Percentiles rank a stretch among this genome's conserved stretches.
Conservation (phyloP, 371 early-diverging fungal species). For the Rhizomucor miehei region DNA sequence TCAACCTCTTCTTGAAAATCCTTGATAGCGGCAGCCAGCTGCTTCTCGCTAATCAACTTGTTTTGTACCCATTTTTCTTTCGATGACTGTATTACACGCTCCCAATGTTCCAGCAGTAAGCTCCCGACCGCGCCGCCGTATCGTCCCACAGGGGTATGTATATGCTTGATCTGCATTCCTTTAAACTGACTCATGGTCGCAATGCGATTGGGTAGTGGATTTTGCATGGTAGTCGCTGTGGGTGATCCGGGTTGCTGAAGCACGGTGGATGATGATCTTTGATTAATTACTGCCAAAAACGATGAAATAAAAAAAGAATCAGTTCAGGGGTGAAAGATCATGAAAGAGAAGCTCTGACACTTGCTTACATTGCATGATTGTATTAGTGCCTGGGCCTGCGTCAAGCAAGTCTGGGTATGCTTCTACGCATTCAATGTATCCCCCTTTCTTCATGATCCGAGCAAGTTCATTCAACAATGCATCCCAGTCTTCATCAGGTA, state of each 20-base stretch:
- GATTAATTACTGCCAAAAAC: constrained; percentile 1
- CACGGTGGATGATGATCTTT: background rate
- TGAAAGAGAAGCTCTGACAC: too few relatives aligned
- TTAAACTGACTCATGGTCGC: constrained; percentile 30
- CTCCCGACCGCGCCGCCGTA: constrained; percentile 36
- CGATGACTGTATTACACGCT: constrained; percentile 25
- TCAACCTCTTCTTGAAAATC: constrained; percentile 33
- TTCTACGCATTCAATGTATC: constrained; percentile 44
- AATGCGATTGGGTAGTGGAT: constrained; percentile 43
- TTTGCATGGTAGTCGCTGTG: constrained; percentile 6
- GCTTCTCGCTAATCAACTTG: constrained; percentile 33
- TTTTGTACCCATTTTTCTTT: constrained; percentile 31
- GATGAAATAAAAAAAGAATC: too few relatives aligned
- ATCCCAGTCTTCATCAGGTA: constrained; percentile 42
- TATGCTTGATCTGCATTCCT: constrained; percentile 42
- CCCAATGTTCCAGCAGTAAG: constrained; percentile 40
- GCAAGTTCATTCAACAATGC: constrained; percentile 32
- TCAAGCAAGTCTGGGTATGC: constrained; percentile 41
- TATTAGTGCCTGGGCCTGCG: constrained; percentile 39
- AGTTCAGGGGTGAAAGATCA: too few relatives aligned
- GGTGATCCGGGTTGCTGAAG: constrained; percentile 6
- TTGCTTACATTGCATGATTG: constrained; percentile 27
- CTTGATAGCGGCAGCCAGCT: constrained; percentile 26
- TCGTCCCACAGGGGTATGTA: constrained; percentile 40
- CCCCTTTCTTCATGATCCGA: constrained; percentile 45